These are phyloP conservation scores for Arbutus unedo DNA, from an alignment of 148 eudicot genomes.

Conservation along the genomic window DNA sequence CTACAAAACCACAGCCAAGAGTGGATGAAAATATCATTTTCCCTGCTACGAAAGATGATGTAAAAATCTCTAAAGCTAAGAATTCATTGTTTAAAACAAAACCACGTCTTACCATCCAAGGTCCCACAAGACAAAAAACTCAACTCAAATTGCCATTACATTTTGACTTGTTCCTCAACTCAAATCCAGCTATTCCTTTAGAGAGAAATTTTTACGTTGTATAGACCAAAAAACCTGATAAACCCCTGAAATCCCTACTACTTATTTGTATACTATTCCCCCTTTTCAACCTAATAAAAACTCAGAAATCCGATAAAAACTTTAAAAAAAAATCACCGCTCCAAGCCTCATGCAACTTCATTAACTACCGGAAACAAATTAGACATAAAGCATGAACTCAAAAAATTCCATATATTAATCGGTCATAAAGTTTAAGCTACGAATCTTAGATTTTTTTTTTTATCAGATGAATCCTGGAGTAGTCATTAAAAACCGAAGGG, in stretches of 20 bases:
- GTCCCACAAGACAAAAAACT: conserved; percentile 6
- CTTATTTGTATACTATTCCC: no score
- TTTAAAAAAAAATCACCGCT: background rate
- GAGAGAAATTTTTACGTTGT: background rate
- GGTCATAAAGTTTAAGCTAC: background rate
- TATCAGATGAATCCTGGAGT: background rate
- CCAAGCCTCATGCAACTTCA: background rate
- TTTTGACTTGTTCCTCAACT: background rate
- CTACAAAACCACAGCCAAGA: conserved; percentile 31
- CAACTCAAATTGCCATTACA: background rate
- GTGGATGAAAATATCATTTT: conserved; percentile 5
- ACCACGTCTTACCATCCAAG: background rate
- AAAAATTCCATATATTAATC: background rate
- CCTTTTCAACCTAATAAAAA: background rate
- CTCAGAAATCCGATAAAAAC: background rate
- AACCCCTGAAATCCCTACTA: background rate
- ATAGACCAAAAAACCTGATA: background rate
- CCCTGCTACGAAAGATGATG: background rate
- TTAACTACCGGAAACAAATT: background rate
- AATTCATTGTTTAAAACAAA: background rate
- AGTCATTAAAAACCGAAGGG: background rate
- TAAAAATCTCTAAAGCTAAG: background rate
- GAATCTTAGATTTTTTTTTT: background rate
- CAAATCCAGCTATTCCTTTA: background rate
- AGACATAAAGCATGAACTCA: background rate